Conservation (phyloP, 1,139 yeast genomes). For the Debaryomyces robertsiae region DNA sequence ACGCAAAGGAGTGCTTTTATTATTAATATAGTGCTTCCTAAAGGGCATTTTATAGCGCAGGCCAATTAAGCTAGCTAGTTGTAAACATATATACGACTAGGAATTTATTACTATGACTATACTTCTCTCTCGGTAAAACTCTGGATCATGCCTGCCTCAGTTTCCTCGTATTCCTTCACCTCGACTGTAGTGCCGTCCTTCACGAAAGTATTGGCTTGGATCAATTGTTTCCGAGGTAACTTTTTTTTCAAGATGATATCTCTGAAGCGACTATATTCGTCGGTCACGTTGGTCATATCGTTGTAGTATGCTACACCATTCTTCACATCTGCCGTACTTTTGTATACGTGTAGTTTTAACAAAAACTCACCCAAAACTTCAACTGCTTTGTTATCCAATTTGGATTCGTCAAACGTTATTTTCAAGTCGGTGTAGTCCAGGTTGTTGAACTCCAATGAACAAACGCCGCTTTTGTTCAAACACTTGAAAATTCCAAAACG, state of each 20-base stretch:
- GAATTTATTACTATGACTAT: conserved; percentile 15
- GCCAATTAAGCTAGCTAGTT: too few species aligned
- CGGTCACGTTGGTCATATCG: conserved; percentile 67
- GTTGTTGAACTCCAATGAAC: conserved; percentile 51
- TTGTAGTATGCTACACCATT: conserved; percentile 65
- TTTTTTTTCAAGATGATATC: conserved; percentile 69
- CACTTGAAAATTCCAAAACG: conserved; percentile 81
- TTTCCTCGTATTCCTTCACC: conserved; percentile 71
- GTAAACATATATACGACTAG: too few species aligned
- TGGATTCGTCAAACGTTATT: conserved; percentile 58
- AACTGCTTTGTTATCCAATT: conserved; percentile 69
- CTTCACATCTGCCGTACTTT: conserved; percentile 71
- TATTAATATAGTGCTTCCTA: too few species aligned
- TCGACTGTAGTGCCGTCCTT: conserved; percentile 44
- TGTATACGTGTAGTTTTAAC: conserved; percentile 71
- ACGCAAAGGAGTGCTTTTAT: too few species aligned
- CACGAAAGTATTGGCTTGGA: conserved; percentile 73
- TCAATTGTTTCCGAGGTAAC: conserved; percentile 78
- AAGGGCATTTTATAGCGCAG: too few species aligned
- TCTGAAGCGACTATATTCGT: conserved; percentile 64
- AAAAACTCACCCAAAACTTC: conserved; percentile 73
- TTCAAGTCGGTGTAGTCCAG: conserved; percentile 60
- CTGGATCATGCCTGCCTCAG: conserved; percentile 75
- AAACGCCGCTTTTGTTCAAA: conserved; percentile 70
- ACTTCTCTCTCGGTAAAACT: conserved; percentile 67